phyloP scores from a whole-genome alignment of 1,284 basidiomycete species.

The Polyporus tsugae region DNA sequence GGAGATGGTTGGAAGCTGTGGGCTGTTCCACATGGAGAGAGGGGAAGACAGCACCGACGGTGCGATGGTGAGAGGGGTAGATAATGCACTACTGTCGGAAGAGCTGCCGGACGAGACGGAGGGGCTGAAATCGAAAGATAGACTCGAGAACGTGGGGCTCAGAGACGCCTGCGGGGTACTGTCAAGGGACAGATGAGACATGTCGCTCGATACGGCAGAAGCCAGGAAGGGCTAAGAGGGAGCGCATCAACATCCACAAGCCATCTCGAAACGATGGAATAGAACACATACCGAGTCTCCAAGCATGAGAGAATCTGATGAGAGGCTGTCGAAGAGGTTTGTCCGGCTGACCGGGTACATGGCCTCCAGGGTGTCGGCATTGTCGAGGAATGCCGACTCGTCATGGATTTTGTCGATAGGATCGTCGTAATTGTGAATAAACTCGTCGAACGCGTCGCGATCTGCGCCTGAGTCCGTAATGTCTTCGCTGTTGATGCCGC shows the following conservation, averaged over 20 bases:
- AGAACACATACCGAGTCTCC: constrained; percentile 16
- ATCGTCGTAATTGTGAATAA: constrained; percentile 18
- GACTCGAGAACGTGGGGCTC: constrained; percentile 5
- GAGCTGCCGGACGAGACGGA: constrained; percentile 7
- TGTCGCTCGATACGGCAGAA: not conserved
- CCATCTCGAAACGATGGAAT: not conserved
- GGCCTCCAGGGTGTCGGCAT: constrained; percentile 1
- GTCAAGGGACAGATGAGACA: constrained; percentile 7
- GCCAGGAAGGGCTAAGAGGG: constrained; percentile 8
- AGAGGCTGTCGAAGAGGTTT: constrained; percentile 3
- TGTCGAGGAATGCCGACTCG: constrained; percentile 3
- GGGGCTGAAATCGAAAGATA: constrained; percentile 13
- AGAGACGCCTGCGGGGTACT: not conserved
- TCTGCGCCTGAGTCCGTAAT: not conserved
- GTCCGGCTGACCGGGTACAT: not conserved
- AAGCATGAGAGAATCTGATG: constrained; percentile 15
- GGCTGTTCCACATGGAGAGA: constrained; percentile 4
- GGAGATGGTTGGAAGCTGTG: constrained; percentile 6
- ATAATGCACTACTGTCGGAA: constrained; percentile 12
- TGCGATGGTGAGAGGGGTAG: constrained; percentile 20
- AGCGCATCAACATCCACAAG: not conserved
- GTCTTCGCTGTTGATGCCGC: not conserved
- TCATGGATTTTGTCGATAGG: not conserved
- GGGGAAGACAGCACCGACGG: constrained; percentile 19
- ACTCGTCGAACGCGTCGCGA: constrained; percentile 14